Evolutionary conservation across 2,329 filamentous ascomycete species (phyloP), one percentile per base, ranked within the genome.

Genomic region (Penicillium psychrosexuale): DNA sequence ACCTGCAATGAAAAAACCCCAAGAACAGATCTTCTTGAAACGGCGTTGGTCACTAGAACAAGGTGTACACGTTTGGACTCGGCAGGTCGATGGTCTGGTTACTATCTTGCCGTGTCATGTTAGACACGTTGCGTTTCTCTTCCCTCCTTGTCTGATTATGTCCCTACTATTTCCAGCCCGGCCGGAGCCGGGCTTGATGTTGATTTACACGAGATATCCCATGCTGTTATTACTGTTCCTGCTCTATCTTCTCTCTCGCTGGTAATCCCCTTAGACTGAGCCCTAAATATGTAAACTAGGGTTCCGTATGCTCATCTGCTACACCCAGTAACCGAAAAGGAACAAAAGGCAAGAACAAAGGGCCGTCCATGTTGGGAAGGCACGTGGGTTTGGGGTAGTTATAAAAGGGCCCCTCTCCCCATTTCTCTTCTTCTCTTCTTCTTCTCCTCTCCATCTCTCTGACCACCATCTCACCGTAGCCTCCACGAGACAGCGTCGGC

Each of bases 121-220:
- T 28, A 8, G 45, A 24, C 51, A 53, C 24, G 3, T 46, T 49
- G 31, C 33, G 28, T 44, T 47, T 47, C 28, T 40, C 15, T 51
- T 59, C 37, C 57, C 52, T 59, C 53, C 38, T 58, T 57, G 27
- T 51, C 31, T 58, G 43, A 38, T 57, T 36, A 45, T 22, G 31
- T 49, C 28, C 22, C 24, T 44, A 33, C 46, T 44, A 30, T 45
- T 50, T 40, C 33, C 15, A 28, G n/a, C 39, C 47, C 47, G 47
- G 51, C 44, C 3, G 37, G 39, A 15, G 34, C 47, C 27, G 51
- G 51, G 33, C 46, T 51, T 40, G 36, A 52, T 49, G 38, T 57
- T 55, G 43, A 39, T 61, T 59, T 45, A 50, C 51, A 56, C 52
- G 31, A 62, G 60, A 62, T 62, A 62, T 62, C 60, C 58, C 51